Conservation (phyloP, 176 grass and related monocot genomes). For the Panicum miliaceum region DNA sequence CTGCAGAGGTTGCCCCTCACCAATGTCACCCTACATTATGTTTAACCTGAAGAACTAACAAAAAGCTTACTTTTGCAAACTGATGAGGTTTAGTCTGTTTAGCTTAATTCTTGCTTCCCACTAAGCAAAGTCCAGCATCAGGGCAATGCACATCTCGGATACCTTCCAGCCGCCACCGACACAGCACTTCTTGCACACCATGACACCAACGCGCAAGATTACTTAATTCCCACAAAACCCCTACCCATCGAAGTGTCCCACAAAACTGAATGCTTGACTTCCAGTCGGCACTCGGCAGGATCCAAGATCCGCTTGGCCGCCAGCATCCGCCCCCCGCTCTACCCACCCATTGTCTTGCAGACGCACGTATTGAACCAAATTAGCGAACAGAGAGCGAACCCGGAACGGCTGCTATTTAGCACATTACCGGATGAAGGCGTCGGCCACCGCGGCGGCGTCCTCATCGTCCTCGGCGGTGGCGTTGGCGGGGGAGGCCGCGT, state of each 20-base stretch:
- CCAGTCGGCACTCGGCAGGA: not conserved
- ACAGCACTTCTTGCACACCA: not conserved
- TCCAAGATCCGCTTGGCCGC: slow-evolving; percentile 28
- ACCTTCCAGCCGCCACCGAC: not conserved
- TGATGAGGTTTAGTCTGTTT: not conserved
- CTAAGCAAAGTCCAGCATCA: not conserved
- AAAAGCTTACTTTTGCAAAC: not conserved
- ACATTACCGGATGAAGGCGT: slow-evolving; percentile 90
- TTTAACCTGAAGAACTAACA: not conserved
- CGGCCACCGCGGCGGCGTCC: slow-evolving; percentile 36
- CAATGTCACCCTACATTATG: slow-evolving; percentile 5
- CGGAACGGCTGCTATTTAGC: not conserved
- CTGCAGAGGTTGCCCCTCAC: not conserved
- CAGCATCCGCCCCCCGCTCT: not conserved
- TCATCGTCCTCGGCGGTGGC: slow-evolving; percentile 45
- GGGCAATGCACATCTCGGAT: not conserved
- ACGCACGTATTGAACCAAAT: slow-evolving; percentile 1
- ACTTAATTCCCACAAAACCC: not conserved
- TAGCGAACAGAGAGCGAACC: not conserved
- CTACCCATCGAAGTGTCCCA: not conserved
- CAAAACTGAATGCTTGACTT: not conserved
- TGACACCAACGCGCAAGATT: not conserved
- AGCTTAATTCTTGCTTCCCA: not conserved
- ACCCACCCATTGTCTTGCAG: not conserved
- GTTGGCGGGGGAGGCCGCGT: slow-evolving; percentile 53